Evolutionary conservation across 371 early-diverging fungal species (phyloP).

Genomic region (Mucor ambiguus): DNA sequence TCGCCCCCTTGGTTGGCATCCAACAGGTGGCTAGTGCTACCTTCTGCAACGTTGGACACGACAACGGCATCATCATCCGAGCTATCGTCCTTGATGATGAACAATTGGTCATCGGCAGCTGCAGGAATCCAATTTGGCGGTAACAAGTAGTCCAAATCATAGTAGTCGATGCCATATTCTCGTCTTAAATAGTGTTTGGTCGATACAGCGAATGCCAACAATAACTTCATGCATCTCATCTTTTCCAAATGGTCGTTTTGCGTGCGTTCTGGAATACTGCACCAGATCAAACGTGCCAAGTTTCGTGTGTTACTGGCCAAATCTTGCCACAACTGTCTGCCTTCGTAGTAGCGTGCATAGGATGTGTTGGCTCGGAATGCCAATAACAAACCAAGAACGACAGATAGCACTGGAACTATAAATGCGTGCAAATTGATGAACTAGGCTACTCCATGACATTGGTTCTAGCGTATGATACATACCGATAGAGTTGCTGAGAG

Average conservation of each 20-base stretch:
- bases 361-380: constrained; percentile 82
- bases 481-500: constrained; percentile 46
- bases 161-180: constrained; percentile 64
- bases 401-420: constrained; percentile 57
- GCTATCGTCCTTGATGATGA: constrained; percentile 13
- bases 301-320: constrained; percentile 61
- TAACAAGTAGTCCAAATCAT: constrained; percentile 55
- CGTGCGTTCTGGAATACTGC: constrained; percentile 53
- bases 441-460: neutral
- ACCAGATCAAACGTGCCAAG: constrained; percentile 69
- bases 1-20: constrained; percentile 23
- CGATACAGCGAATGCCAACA: constrained; percentile 69
- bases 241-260: constrained; percentile 63
- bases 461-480: neutral
- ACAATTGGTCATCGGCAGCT: constrained; percentile 36
- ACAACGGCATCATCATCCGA: constrained; percentile 14
- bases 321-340: constrained; percentile 67
- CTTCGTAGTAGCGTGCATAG: constrained; percentile 81
- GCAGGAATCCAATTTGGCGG: constrained; percentile 54
- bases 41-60: neutral
- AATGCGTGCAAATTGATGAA: neutral
- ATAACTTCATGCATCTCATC: constrained; percentile 71
- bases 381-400: constrained; percentile 70
- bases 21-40: constrained; percentile 12
- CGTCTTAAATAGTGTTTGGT: constrained; percentile 74